Evolutionary conservation across 176 grass and related monocot genomes (phyloP).

Genomic region (Phragmites australis): DNA sequence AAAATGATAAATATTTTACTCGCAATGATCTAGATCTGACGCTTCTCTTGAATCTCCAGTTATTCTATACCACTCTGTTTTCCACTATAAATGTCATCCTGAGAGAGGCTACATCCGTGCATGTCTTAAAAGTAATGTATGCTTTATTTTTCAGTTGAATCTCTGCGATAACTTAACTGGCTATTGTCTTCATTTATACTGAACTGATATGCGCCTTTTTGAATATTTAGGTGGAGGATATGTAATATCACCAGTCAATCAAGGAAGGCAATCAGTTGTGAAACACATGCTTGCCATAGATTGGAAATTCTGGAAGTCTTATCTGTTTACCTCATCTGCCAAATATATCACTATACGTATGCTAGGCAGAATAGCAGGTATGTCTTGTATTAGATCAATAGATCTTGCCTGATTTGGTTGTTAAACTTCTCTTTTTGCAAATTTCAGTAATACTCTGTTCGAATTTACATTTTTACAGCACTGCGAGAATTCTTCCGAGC

Average conservation of each 20-base stretch:
- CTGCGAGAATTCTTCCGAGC: conserved; percentile 89
- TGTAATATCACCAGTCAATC: conserved; percentile 88
- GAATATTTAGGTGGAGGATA: conserved; percentile 86
- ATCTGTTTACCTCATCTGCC: conserved; percentile 75
- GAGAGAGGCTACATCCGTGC: conserved; percentile 84
- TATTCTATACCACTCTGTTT: conserved; percentile 95
- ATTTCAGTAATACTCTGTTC: not conserved
- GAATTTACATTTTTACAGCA: conserved; percentile 49
- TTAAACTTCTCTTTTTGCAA: not conserved
- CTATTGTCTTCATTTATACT: conserved; percentile 13
- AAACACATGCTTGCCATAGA: conserved; percentile 99
- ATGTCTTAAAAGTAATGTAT: conserved; percentile 99
- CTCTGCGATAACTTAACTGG: not conserved
- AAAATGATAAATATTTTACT: conserved; percentile 28
- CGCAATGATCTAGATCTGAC: conserved; percentile 40
- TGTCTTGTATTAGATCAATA: conserved; percentile 25
- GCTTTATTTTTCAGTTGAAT: conserved; percentile 55
- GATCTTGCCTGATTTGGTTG: conserved; percentile 29
- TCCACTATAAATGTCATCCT: conserved; percentile 76
- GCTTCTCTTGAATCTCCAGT: conserved; percentile 64
- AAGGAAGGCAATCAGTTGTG: conserved; percentile 89
- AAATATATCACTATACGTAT: conserved; percentile 83
- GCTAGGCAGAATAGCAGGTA: conserved; percentile 90
- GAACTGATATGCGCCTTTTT: conserved; percentile 22
- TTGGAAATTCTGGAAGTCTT: conserved; percentile 97